Evolutionary conservation across 2,329 filamentous ascomycete genomes (phyloP).

Genomic region (Hypoxylon sp.): DNA sequence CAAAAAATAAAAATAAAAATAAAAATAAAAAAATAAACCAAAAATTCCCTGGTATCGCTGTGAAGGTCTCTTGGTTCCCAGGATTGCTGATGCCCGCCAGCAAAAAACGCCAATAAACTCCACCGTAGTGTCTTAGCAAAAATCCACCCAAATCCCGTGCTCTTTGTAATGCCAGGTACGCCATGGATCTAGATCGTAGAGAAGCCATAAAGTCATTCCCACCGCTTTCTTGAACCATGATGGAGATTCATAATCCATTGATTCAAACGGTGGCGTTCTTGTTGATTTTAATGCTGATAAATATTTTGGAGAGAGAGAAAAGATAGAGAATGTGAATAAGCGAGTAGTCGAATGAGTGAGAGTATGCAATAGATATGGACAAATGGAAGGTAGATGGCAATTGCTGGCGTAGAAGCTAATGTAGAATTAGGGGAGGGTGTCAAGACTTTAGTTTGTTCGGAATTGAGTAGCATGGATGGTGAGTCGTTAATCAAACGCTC

Average conservation of each 20-base stretch:
- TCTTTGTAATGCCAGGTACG: slow-evolving; percentile 45
- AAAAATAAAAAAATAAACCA: slow-evolving; percentile 22
- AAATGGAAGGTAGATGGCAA: slow-evolving; percentile 48
- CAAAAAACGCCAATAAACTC: slow-evolving; percentile 50
- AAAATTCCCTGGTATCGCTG: slow-evolving; percentile 47
- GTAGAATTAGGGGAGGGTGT: slow-evolving; percentile 33
- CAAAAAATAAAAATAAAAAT: slow-evolving; percentile 21
- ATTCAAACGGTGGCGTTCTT: slow-evolving; percentile 23
- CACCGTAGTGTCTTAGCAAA: slow-evolving; percentile 43
- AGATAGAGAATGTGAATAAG: slow-evolving; percentile 30
- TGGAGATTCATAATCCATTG: slow-evolving; percentile 20
- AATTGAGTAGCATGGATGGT: slow-evolving; percentile 27
- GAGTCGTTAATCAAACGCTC: slow-evolving; percentile 25
- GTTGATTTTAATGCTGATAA: slow-evolving; percentile 41
- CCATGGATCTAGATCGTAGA: slow-evolving; percentile 45
- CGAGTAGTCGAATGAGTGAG: slow-evolving; percentile 10
- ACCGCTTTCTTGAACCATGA: slow-evolving; percentile 28
- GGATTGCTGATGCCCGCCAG: slow-evolving; percentile 45
- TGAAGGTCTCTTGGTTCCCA: slow-evolving; percentile 33
- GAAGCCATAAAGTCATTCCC: slow-evolving; percentile 47
- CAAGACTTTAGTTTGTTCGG: slow-evolving; percentile 50
- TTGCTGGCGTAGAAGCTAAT: slow-evolving; percentile 28
- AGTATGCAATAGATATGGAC: slow-evolving; percentile 45
- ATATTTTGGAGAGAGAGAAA: slow-evolving; percentile 43
- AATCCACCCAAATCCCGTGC: slow-evolving; percentile 36